phyloP scores from a whole-genome alignment of 768 basidiomycete genomes.

The Kwoniella sp. region DNA sequence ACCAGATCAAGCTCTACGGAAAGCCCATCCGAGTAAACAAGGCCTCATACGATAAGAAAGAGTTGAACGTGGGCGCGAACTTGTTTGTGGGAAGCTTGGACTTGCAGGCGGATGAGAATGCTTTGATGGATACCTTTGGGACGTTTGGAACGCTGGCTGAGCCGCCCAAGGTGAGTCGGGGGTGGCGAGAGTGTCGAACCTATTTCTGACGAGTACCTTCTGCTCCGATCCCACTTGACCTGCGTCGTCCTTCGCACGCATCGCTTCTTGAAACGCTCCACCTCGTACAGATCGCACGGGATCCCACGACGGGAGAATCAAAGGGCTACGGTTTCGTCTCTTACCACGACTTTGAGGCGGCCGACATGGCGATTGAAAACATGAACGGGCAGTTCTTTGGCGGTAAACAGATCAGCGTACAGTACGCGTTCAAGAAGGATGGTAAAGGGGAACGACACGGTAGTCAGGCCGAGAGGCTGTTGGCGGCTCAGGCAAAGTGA shows the following conservation, averaged over 20 bases:
- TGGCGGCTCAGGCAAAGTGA: slow-evolving; percentile 86
- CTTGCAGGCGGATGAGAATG: slow-evolving; percentile 86
- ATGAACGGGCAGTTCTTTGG: slow-evolving; percentile 98
- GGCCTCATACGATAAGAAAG: slow-evolving; percentile 97
- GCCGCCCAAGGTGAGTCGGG: slow-evolving; percentile 47
- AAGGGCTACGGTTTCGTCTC: slow-evolving; percentile 98
- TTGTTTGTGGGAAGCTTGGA: slow-evolving; percentile 94
- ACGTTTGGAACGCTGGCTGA: slow-evolving; percentile 59
- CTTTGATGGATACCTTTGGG: slow-evolving; percentile 91
- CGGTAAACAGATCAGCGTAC: slow-evolving; percentile 95
- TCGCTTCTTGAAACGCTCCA: neutral
- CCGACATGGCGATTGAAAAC: slow-evolving; percentile 90
- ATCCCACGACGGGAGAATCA: slow-evolving; percentile 73
- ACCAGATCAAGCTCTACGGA: slow-evolving; percentile 98
- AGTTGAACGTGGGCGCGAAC: slow-evolving; percentile 95
- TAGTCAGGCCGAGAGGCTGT: slow-evolving; percentile 88
- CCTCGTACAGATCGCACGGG: slow-evolving; percentile 74
- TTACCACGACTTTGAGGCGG: slow-evolving; percentile 94
- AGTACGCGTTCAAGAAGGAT: slow-evolving; percentile 99
- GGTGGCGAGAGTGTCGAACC: no score
- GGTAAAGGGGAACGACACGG: slow-evolving; percentile 97
- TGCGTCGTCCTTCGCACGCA: neutral
- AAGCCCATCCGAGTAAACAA: slow-evolving; percentile 99
- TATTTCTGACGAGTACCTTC: no score
- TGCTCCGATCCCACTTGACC: neutral